phyloP scores from a whole-genome alignment of 1,139 yeast species.

The Saccharomyces hybrid region DNA sequence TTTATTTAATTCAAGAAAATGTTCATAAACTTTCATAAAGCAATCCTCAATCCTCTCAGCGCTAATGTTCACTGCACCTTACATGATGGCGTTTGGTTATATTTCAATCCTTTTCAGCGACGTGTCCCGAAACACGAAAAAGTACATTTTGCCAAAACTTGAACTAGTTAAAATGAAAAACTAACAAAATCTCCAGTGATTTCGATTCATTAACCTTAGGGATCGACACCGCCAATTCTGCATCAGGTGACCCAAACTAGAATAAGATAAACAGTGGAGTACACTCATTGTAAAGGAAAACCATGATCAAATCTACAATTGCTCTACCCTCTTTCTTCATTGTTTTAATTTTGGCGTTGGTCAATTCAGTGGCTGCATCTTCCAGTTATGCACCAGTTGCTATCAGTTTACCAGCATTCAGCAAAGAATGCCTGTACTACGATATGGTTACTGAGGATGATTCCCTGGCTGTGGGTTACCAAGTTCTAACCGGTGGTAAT shows the following conservation, averaged over 20 bases:
- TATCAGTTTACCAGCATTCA: slow-evolving; percentile 33
- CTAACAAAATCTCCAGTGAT: neutral
- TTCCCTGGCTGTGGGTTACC: slow-evolving; percentile 36
- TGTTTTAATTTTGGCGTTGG: slow-evolving; percentile 3
- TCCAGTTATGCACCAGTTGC: slow-evolving; percentile 32
- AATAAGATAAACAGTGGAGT: neutral
- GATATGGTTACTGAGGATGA: slow-evolving; percentile 32
- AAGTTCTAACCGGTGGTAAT: slow-evolving; percentile 58
- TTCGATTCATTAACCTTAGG: neutral
- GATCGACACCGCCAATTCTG: neutral
- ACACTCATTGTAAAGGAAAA: neutral
- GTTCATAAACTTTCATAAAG: neutral
- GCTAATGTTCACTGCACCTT: neutral
- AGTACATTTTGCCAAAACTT: neutral
- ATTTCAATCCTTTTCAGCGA: neutral
- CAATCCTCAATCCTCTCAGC: no score
- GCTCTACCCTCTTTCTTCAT: neutral
- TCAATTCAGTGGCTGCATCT: slow-evolving; percentile 12
- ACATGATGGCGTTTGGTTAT: neutral
- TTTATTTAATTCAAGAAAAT: neutral
- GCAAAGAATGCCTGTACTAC: slow-evolving; percentile 37
- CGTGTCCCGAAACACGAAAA: slow-evolving; percentile 1
- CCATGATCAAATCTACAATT: neutral
- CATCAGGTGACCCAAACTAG: neutral
- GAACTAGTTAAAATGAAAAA: neutral